Percentiles rank a stretch among this genome's conserved stretches.
Conservation (phyloP, 345 rosid genomes). For the Cochlearia excelsa region DNA sequence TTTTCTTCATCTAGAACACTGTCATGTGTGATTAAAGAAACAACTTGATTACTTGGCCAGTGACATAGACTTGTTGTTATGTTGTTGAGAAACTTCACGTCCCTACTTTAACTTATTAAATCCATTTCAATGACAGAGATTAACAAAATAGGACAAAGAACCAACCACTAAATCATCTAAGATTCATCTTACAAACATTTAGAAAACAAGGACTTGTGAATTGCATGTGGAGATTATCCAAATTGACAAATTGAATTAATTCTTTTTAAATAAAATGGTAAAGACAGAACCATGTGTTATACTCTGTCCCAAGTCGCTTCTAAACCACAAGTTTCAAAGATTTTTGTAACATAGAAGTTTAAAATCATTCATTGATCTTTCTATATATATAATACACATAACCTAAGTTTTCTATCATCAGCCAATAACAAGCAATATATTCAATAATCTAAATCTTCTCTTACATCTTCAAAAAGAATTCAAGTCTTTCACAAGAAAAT, state of each 20-base stretch:
- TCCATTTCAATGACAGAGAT: background rate
- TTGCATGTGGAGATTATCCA: too few species aligned
- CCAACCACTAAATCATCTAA: slow-evolving; percentile 7
- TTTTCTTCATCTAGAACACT: too few species aligned
- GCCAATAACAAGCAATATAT: background rate
- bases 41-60: too few species aligned
- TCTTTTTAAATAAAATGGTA: too few species aligned
- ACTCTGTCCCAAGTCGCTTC: slow-evolving; percentile 24
- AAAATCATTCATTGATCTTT: slow-evolving; percentile 2
- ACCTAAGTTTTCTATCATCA: background rate
- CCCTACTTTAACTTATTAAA: too few species aligned
- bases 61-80: too few species aligned
- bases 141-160: too few species aligned
- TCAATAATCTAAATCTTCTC: slow-evolving; percentile 15
- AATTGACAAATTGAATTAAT: too few species aligned
- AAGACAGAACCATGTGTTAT: slow-evolving; percentile 16
- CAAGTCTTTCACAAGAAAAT: background rate
- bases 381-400: slow-evolving; percentile 6
- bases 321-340: slow-evolving; percentile 23
- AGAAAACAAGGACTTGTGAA: slow-evolving; percentile 27
- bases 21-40: too few species aligned
- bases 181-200: background rate
- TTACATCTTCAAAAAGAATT: slow-evolving; percentile 2
- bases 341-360: too few species aligned
- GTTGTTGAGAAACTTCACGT: too few species aligned